Evolutionary conservation across 106 monocot species (phyloP), one percentile per base, ranked within the genome.

Genomic region (Dioscorea dumetorum): DNA sequence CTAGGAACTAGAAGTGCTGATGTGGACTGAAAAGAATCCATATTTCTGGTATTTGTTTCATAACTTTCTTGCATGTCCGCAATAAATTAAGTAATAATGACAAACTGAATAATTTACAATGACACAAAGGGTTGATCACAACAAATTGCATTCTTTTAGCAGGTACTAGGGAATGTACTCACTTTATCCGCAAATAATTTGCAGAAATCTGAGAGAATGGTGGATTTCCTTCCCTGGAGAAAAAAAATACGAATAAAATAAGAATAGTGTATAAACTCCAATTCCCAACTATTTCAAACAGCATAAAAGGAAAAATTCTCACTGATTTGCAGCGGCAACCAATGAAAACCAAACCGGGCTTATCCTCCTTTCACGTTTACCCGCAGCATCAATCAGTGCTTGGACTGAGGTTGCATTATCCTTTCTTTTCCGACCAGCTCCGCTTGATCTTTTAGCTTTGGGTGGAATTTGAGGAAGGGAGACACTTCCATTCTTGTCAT

Each of bases 181-280:
- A 94, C 94, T 82, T 94, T 48, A 90, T 82, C 77, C 94, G 81
- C 82, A 94, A 69, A 73, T 82, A 90, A 61, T 67, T 80, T 49
- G 82, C 51, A 63, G 84, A 66, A 69, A 87, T 61, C 73, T 84
- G 94, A 78, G 87, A 90, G 53, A 90, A 71, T 32, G 32, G 68
- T 18, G 73, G 60, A 49, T 72, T 78, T 78, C 72, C 80, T 78
- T 90, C 77, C 80, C 94, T 94, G 78, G 50, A n/a, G n/a, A 28
- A 77, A 76, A 19, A 41, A 23, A 18, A 54, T 49, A 52, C 21
- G 31, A 16, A 58, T n/a, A 62, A 61, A 16, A 19, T 50, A 14
- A 66, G 51, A 71, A 49, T 23, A 21, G 17, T n/a, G 8, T 12
- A 58, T 57, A 58, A 22, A 58, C 6, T 22, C 10, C 19, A 33